Evolutionary conservation across 2,329 filamentous ascomycete genomes (phyloP).

Genomic region (Diaporthe caulivora): DNA sequence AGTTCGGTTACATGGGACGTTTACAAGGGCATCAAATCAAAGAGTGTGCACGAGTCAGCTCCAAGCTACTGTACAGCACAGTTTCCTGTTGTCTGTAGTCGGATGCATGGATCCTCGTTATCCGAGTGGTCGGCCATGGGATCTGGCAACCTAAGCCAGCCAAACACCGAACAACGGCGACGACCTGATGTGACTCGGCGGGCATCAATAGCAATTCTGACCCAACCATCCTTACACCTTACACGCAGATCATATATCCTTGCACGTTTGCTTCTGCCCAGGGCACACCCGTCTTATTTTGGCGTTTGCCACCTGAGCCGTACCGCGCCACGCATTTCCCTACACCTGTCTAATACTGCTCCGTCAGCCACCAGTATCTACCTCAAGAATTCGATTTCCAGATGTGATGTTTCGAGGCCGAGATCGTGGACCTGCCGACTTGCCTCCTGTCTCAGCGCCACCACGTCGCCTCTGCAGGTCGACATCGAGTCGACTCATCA

Average conservation of each 20-base stretch:
- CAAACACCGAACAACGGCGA: not conserved
- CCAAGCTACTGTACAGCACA: not conserved
- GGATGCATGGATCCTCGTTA: constrained; percentile 6
- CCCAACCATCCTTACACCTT: constrained; percentile 1
- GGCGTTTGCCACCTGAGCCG: constrained; percentile 9
- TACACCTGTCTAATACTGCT: not conserved
- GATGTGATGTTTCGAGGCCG: constrained; percentile 20
- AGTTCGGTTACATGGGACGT: not conserved
- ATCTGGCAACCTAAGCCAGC: constrained; percentile 4
- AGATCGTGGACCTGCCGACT: constrained; percentile 21
- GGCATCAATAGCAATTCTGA: not conserved
- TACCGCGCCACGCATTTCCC: constrained; percentile 1
- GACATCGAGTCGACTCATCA: constrained; percentile 10
- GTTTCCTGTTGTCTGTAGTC: not conserved
- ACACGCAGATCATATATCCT: constrained; percentile 17
- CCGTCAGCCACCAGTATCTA: not conserved
- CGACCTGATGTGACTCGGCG: constrained; percentile 16
- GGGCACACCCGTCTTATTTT: not conserved
- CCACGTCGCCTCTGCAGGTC: constrained; percentile 10
- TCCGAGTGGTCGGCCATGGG: not conserved
- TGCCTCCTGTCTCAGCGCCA: constrained; percentile 23
- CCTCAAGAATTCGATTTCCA: not conserved
- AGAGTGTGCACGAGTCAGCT: constrained; percentile 2
- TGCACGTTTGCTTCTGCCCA: constrained; percentile 10
- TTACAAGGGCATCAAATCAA: not conserved